These are phyloP conservation scores for Paramarasmius palmivorus DNA, from an alignment of 1,284 basidiomycete species.

Conservation along the genomic window DNA sequence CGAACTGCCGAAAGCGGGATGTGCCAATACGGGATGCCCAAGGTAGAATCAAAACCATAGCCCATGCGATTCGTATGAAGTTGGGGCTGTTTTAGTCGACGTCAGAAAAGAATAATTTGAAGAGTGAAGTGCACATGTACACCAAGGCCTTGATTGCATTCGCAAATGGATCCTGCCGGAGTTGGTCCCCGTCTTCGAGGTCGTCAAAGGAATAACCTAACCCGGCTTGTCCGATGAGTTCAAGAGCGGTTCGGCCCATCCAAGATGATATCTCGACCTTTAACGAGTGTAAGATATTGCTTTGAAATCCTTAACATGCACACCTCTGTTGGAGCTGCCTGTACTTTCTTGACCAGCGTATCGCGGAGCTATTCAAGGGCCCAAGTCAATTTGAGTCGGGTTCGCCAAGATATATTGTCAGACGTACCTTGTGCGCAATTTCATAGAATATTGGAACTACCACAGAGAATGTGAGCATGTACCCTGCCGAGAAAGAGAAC, in stretches of 20 bases:
- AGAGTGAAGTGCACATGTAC: constrained; percentile 8
- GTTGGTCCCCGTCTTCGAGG: constrained; percentile 13
- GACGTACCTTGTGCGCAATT: constrained; percentile 4
- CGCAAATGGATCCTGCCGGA: constrained; percentile 12
- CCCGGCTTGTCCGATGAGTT: constrained; percentile 22
- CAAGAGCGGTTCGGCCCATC: constrained; percentile 21
- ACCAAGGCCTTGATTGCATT: constrained; percentile 11
- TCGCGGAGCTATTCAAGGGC: neutral
- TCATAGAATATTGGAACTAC: constrained; percentile 14
- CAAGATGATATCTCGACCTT: constrained; percentile 21
- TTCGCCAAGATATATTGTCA: neutral
- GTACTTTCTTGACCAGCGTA: neutral
- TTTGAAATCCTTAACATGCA: neutral
- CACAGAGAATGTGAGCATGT: neutral
- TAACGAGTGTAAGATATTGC: neutral
- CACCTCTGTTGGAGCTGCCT: neutral
- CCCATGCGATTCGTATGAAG: neutral
- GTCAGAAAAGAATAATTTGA: neutral
- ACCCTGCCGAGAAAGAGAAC: neutral
- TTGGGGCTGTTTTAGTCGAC: neutral
- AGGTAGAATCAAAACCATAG: constrained; percentile 2
- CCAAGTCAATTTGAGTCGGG: no score
- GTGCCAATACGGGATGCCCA: constrained; percentile 1
- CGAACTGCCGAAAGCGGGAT: neutral
- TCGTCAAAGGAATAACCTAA: constrained; percentile 21